Evolutionary conservation across 495 filamentous ascomycete species (phyloP).

Genomic region (Penicillium crystallinum): DNA sequence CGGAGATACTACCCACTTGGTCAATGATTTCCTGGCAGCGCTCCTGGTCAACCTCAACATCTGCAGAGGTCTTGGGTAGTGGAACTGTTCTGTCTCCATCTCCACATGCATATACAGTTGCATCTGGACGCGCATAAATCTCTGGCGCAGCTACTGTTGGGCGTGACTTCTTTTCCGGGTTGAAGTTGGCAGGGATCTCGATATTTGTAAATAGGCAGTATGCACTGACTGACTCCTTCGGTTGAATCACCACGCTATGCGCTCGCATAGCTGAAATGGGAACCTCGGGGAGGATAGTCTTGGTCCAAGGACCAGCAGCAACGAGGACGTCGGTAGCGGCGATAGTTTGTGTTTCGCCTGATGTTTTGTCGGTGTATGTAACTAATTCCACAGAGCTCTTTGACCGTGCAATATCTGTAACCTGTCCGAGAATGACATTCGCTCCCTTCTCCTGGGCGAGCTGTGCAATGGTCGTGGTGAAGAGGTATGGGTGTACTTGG

Average conservation of each 20-base stretch:
- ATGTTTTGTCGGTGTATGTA: slow-evolving; percentile 66
- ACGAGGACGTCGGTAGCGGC: slow-evolving; percentile 78
- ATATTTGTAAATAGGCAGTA: slow-evolving; percentile 93
- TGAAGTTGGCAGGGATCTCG: slow-evolving; percentile 58
- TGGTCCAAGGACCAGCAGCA: slow-evolving; percentile 88
- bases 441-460: slow-evolving; percentile 73
- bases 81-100: slow-evolving; percentile 76
- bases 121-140: slow-evolving; percentile 85
- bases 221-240: slow-evolving; percentile 67
- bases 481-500: slow-evolving; percentile 90
- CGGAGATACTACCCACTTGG: slow-evolving; percentile 71
- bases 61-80: slow-evolving; percentile 68
- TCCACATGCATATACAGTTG: slow-evolving; percentile 90
- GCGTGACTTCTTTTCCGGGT: slow-evolving; percentile 47
- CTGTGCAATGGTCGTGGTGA: slow-evolving; percentile 81
- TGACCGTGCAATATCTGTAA: slow-evolving; percentile 55
- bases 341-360: slow-evolving; percentile 52
- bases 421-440: slow-evolving; percentile 63
- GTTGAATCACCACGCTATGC: slow-evolving; percentile 82
- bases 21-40: slow-evolving; percentile 87
- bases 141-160: slow-evolving; percentile 71
- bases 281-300: slow-evolving; percentile 62
- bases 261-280: slow-evolving; percentile 80
- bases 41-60: slow-evolving; percentile 68
- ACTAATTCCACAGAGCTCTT: slow-evolving; percentile 57